phyloP scores from a whole-genome alignment of 441 rosid genomes.

The California macrophylla region DNA sequence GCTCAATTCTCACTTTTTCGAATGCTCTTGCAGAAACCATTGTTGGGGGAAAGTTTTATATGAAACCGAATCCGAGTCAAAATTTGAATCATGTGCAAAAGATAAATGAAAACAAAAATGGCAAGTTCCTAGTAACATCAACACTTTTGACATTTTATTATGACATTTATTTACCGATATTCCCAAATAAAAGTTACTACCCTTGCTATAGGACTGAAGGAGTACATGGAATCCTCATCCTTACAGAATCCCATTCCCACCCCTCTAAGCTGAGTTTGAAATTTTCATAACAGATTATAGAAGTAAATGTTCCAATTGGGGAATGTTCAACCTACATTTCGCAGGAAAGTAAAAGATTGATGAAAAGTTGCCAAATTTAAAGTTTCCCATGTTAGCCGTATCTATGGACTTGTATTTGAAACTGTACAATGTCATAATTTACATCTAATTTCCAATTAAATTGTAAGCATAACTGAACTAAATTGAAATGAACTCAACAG shows the following conservation, averaged over 20 bases:
- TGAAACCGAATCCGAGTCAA: neutral
- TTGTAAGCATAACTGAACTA: neutral
- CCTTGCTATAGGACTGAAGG: neutral
- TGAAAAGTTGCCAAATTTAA: neutral
- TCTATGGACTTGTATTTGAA: neutral
- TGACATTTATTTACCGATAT: neutral
- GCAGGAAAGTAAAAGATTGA: neutral
- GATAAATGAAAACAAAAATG: neutral
- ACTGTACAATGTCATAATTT: neutral
- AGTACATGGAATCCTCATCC: neutral
- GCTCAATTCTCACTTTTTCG: neutral
- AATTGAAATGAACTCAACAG: neutral
- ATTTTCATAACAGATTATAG: neutral
- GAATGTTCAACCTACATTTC: neutral
- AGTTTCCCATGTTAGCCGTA: neutral
- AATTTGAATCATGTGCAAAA: neutral
- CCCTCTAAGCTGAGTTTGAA: too few species aligned
- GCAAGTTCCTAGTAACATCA: neutral
- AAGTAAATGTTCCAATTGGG: neutral
- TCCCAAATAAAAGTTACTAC: neutral
- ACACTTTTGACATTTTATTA: neutral
- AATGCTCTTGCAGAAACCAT: neutral
- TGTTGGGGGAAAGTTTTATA: neutral
- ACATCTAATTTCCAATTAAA: neutral
- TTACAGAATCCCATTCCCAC: neutral